Conservation (phyloP, 805 yeast species). For the Sugiyamaella boreocaroliniensis region DNA sequence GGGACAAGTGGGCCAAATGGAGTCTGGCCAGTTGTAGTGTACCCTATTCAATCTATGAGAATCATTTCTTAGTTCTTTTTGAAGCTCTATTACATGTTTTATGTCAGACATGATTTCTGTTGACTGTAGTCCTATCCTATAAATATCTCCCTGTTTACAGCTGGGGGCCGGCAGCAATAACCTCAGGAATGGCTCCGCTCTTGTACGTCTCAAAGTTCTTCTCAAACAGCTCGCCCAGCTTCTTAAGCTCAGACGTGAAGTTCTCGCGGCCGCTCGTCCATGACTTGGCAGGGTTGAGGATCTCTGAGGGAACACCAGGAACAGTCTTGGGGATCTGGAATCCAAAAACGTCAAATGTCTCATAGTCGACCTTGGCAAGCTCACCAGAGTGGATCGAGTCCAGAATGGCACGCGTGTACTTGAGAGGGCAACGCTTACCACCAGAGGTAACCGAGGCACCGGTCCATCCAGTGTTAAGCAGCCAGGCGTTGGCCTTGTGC, state of each 20-base stretch:
- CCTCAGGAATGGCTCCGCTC: constrained; percentile 76
- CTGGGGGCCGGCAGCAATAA: constrained; percentile 87
- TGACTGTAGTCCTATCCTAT: not conserved
- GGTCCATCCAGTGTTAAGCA: constrained; percentile 97
- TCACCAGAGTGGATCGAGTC: constrained; percentile 93
- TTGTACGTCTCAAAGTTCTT: constrained; percentile 84
- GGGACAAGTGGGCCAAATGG: no score
- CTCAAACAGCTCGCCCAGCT: constrained; percentile 69
- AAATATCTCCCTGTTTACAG: constrained; percentile 26
- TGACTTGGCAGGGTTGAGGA: constrained; percentile 78
- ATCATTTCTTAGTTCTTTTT: no score
- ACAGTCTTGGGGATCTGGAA: constrained; percentile 78
- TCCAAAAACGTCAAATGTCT: constrained; percentile 79
- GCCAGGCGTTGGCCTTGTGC: constrained; percentile 91
- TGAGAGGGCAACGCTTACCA: constrained; percentile 95
- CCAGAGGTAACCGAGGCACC: constrained; percentile 89
- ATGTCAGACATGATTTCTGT: not conserved
- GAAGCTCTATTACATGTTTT: no score
- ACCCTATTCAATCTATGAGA: no score
- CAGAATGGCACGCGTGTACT: constrained; percentile 93
- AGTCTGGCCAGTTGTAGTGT: no score
- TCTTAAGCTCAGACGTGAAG: constrained; percentile 48
- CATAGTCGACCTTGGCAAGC: constrained; percentile 71
- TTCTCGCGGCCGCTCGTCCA: constrained; percentile 60
- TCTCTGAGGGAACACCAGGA: constrained; percentile 73